Conservation (phyloP, 208 protist genomes). For the Trypanosoma avium region DNA sequence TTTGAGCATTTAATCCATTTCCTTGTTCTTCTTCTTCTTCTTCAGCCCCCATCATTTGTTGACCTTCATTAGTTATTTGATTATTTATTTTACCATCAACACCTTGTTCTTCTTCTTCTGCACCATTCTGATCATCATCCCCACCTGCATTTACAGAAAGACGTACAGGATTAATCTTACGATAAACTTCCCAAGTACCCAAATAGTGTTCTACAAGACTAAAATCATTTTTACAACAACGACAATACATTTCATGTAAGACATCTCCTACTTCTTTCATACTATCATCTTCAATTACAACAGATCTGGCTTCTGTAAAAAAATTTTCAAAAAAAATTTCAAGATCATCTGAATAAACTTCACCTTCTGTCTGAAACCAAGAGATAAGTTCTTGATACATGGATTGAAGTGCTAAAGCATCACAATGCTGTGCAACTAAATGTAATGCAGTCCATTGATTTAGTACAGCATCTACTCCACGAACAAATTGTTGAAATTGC, state of each 20-base stretch:
- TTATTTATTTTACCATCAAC: constrained; percentile 12
- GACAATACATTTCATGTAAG: constrained; percentile 88
- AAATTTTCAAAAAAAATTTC: constrained; percentile 89
- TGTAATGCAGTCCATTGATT: constrained; percentile 87
- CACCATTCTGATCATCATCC: constrained; percentile 7
- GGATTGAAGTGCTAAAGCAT: constrained; percentile 45
- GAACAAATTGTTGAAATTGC: constrained; percentile 65
- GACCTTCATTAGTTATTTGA: background rate
- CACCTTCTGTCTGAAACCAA: constrained; percentile 68
- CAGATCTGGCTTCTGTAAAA: constrained; percentile 60
- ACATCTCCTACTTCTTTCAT: constrained; percentile 79
- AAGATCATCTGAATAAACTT: constrained; percentile 84
- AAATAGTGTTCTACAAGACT: constrained; percentile 58
- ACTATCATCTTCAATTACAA: constrained; percentile 86
- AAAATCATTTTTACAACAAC: constrained; percentile 74
- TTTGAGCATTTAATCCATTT: constrained; percentile 9
- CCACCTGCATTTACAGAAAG: constrained; percentile 60
- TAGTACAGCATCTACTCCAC: constrained; percentile 67
- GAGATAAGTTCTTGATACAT: constrained; percentile 66
- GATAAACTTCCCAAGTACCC: constrained; percentile 46
- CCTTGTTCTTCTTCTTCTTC: constrained; percentile 19
- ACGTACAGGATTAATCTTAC: constrained; percentile 61
- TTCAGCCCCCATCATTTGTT: background rate
- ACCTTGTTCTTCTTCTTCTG: constrained; percentile 18
- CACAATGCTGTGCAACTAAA: constrained; percentile 78